Evolutionary conservation across 495 filamentous ascomycete species (phyloP), one percentile per base, ranked within the genome.

Genomic region (Thozetella sp.): DNA sequence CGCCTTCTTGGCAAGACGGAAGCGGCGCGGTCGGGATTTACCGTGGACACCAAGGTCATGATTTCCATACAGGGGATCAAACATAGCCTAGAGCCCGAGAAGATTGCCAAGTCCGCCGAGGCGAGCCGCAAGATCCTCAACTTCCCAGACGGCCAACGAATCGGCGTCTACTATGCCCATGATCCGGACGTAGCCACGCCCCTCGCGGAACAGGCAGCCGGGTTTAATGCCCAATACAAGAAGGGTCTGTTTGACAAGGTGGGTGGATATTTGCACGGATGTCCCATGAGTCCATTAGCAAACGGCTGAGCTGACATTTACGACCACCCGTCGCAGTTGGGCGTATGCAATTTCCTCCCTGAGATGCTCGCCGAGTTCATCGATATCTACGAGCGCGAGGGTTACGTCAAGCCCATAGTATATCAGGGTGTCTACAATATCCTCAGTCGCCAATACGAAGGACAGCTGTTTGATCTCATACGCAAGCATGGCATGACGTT

Each of bases 361-460:
- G 80, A 77, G 73, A 76, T 82, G 66, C 78, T 85, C 4, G 76
- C 77, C 0, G 57, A 77, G 66, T 79, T 84, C 19, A 73, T 71
- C 51, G 80, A 83, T 62, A 67, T 83, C 0, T 84, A 80, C 48
- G 56, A 70, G 0, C 40, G 60, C 22, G 68, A 83, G 22, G 76
- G 75, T 25, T 89, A 81, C 78, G 75, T 85, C 55, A 81, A 82
- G 23, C 84, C 84, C 0, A 79, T 74, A 2, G 84, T 86, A n/a
- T 88, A 82, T 67, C 84, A 87, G 60, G 85, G 80, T n/a, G 76
- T 86, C 64, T 88, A 88, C 62, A 85, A 88, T 68, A 77, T 84
- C 11, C 77, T 88, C 12, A 82, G 76, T 24, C 77, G 82, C 11
- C 53, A 65, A 11, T 67, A 79, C 2, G 80, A 83, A 55, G n/a